phyloP scores from a whole-genome alignment of 2,329 filamentous ascomycete genomes.

The Cytospora piceae region DNA sequence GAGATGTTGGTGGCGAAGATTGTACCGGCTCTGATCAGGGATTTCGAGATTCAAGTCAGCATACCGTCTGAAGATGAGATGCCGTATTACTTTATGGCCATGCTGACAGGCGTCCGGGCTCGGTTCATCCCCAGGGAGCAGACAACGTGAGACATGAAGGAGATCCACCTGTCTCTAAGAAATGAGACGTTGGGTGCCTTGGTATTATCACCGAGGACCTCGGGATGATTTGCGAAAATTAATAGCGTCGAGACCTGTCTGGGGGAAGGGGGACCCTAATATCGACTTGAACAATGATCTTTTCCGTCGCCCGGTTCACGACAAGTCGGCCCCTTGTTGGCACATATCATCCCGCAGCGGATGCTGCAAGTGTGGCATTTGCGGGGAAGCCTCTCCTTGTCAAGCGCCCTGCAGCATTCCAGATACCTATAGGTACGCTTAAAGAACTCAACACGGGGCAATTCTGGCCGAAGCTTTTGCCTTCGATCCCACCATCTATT shows the following conservation, averaged over 20 bases:
- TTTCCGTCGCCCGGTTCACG: neutral
- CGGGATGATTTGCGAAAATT: neutral
- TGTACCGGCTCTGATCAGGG: conserved; percentile 45
- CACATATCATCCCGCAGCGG: neutral
- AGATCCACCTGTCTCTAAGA: neutral
- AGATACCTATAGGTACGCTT: too few species aligned
- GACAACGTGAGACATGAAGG: neutral
- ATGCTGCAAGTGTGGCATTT: neutral
- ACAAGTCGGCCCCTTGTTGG: neutral
- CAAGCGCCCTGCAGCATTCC: neutral
- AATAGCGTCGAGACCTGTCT: neutral
- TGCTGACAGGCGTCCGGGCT: conserved; percentile 52
- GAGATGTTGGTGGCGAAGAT: conserved; percentile 54
- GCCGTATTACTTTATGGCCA: conserved; percentile 56
- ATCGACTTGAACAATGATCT: neutral
- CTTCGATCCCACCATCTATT: neutral
- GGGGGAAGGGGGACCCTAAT: too few species aligned
- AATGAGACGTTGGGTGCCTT: neutral
- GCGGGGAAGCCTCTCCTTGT: neutral
- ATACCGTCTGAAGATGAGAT: conserved; percentile 46
- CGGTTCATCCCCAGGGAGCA: conserved; percentile 41
- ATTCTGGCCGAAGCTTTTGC: neutral
- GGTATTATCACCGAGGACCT: neutral
- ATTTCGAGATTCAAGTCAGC: conserved; percentile 49
- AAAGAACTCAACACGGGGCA: neutral